A percentile compares a stretch with the other conserved stretches of the same genome.
Conservation (phyloP, 768 basidiomycete species). For the Roridomyces roridus region DNA sequence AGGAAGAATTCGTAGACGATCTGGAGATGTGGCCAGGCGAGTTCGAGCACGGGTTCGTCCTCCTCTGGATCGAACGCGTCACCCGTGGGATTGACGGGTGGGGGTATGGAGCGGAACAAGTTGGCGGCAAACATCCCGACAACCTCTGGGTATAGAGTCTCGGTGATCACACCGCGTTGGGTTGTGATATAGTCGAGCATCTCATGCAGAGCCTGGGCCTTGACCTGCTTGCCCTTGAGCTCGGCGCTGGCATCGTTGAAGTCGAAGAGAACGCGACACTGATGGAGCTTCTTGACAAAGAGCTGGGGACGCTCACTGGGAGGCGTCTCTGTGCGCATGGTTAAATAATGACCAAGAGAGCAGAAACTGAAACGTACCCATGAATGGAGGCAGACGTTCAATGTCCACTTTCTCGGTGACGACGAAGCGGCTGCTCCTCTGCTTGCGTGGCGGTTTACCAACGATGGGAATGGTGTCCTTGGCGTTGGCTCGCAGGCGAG, state of each 20-base stretch:
- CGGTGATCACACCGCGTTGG: conserved; percentile 94
- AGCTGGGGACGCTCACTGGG: conserved; percentile 87
- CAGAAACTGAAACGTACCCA: conserved; percentile 57
- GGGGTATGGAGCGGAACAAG: conserved; percentile 99
- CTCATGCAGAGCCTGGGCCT: conserved; percentile 96
- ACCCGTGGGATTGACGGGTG: conserved; percentile 96
- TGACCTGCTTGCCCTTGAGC: conserved; percentile 97
- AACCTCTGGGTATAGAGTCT: conserved; percentile 98
- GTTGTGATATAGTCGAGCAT: conserved; percentile 99
- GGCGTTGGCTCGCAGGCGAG: conserved; percentile 78
- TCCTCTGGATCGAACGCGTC: conserved; percentile 99
- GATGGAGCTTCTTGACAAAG: conserved; percentile 93
- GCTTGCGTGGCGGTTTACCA: conserved; percentile 96
- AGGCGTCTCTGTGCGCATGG: conserved; percentile 73
- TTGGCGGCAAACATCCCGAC: conserved; percentile 99
- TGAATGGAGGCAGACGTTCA: conserved; percentile 90
- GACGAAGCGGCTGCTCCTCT: conserved; percentile 95
- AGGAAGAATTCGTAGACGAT: conserved; percentile 99
- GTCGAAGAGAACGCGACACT: conserved; percentile 97
- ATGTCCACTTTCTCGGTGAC: conserved; percentile 97
- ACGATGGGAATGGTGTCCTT: conserved; percentile 98
- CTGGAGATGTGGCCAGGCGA: conserved; percentile 99
- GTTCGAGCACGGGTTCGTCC: conserved; percentile 97
- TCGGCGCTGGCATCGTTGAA: conserved; percentile 98
- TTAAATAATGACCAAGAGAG: conserved; percentile 10